Percentiles rank a stretch among this genome's conserved stretches.
Evolutionary conservation across 2,329 filamentous ascomycete species (phyloP).

Genomic region (Penicillium sp.): DNA sequence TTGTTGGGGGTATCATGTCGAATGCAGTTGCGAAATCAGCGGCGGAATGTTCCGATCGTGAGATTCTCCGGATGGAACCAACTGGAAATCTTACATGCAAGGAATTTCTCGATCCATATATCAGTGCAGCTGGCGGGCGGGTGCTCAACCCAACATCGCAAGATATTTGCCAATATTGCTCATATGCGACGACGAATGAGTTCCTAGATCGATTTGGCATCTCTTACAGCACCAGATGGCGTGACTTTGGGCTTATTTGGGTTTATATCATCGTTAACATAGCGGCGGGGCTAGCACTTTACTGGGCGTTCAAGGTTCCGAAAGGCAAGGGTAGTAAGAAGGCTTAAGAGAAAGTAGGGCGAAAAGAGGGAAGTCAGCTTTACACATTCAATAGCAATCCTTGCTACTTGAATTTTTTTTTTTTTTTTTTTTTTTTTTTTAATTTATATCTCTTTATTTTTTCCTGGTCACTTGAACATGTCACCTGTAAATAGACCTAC

Average conservation of each 20-base stretch:
- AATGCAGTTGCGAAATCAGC: slow-evolving; percentile 25
- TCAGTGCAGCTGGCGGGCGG: slow-evolving; percentile 37
- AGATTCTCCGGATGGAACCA: not conserved
- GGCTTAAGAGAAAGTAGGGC: too few species aligned
- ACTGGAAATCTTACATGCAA: slow-evolving; percentile 54
- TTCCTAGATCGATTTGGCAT: slow-evolving; percentile 48
- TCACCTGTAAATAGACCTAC: too few species aligned
- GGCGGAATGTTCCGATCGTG: slow-evolving; percentile 35
- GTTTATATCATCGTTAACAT: slow-evolving; percentile 67
- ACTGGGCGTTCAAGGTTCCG: slow-evolving; percentile 61
- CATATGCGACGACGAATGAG: slow-evolving; percentile 45
- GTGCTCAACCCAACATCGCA: slow-evolving; percentile 51
- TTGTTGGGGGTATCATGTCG: slow-evolving; percentile 39
- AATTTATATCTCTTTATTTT: too few species aligned
- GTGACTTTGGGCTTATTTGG: slow-evolving; percentile 70
- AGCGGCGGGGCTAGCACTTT: slow-evolving; percentile 57
- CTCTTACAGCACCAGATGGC: slow-evolving; percentile 55
- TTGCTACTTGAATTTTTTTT: too few species aligned
- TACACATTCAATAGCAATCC: too few species aligned
- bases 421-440: too few species aligned
- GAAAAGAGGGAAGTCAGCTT: too few species aligned
- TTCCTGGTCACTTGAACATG: too few species aligned
- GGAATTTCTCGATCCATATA: slow-evolving; percentile 47
- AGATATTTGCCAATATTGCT: slow-evolving; percentile 52
- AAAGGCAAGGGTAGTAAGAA: slow-evolving; percentile 17